Evolutionary conservation across 2,329 filamentous ascomycete species (phyloP), one percentile per base, ranked within the genome.

Genomic region (Diaporthe vexans): DNA sequence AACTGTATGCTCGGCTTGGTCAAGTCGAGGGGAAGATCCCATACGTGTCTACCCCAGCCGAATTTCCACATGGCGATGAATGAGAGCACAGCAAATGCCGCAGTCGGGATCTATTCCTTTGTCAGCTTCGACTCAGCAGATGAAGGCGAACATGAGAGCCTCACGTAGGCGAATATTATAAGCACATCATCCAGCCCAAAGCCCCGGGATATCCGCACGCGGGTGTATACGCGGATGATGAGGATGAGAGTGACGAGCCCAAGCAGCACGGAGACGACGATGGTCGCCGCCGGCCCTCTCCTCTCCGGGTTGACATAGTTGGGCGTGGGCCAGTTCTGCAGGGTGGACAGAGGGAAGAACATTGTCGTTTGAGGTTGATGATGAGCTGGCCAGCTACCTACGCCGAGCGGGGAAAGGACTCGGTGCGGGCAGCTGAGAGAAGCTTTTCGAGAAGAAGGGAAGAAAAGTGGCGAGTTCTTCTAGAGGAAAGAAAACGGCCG

Each of bases 181-280:
- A 85, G 78, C 17, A 81, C 75, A 73, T 85, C 84, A 52, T 85
- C 84, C 13, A 80, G 77, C 21, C 82, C 82, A 59, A 84, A 81
- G 8, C 81, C 80, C n/a, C 78, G 79, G 0, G 83, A 82, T 9
- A 84, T 79, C 51, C 74, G 75, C 69, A 78, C 78, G 17, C 83
- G 81, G 15, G 83, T 80, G 71, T 83, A 85, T 29, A 85, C 61
- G 33, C 83, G 82, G 54, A 84, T 79, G 24, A 74, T 77, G 9
- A 85, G 72, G 61, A 83, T 73, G 9, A 79, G 26, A 0, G 82
- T 82, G 40, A 81, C 80, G 37, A 83, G 57, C 13, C 46, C 73
- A 19, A 80, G 70, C 17, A 84, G 76, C 37, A 80, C 65, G 29
- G 78, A 72, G 11, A 80, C 77, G 43, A 82, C 46, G 46, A 82